Evolutionary conservation across 495 filamentous ascomycete genomes (phyloP).

Genomic region (Lichina pygmaea): DNA sequence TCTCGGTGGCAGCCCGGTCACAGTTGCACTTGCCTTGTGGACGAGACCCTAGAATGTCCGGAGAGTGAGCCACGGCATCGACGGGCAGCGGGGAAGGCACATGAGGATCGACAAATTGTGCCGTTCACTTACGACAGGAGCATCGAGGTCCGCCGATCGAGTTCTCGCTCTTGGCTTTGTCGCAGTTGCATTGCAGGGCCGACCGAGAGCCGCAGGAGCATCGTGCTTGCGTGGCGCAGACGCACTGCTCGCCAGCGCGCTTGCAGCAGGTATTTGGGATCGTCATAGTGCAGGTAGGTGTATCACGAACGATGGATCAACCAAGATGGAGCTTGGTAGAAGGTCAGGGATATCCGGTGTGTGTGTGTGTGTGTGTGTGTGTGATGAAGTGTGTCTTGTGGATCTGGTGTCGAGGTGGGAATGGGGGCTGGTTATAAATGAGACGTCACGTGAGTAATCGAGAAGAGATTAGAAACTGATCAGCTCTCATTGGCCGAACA

Average conservation of each 20-base stretch:
- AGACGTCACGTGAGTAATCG: too few relatives aligned
- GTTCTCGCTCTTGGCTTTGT: conserved; percentile 56
- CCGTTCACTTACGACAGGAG: conserved; percentile 39
- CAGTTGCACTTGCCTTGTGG: conserved; percentile 65
- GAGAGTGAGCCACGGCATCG: neutral
- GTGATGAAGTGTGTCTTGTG: too few relatives aligned
- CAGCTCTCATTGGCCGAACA: too few relatives aligned
- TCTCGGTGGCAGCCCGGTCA: conserved; percentile 46
- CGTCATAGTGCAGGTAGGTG: conserved; percentile 13
- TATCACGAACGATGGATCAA: too few relatives aligned
- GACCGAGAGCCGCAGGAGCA: conserved; percentile 78
- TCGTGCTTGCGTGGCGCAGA: conserved; percentile 35
- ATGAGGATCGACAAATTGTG: neutral
- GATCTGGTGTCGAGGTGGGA: too few relatives aligned
- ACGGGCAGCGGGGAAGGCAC: neutral
- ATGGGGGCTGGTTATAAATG: too few relatives aligned
- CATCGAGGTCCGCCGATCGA: conserved; percentile 41
- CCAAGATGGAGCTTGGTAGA: too few relatives aligned
- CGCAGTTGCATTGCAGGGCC: conserved; percentile 68
- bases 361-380: too few relatives aligned
- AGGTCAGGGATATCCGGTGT: too few relatives aligned
- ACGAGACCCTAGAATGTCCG: conserved; percentile 22
- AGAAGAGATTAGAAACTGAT: too few relatives aligned
- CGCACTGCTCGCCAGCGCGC: conserved; percentile 24
- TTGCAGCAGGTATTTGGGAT: conserved; percentile 39